These are phyloP conservation scores for Ceriops decandra DNA, from an alignment of 345 rosid genomes.

Conservation along the genomic window DNA sequence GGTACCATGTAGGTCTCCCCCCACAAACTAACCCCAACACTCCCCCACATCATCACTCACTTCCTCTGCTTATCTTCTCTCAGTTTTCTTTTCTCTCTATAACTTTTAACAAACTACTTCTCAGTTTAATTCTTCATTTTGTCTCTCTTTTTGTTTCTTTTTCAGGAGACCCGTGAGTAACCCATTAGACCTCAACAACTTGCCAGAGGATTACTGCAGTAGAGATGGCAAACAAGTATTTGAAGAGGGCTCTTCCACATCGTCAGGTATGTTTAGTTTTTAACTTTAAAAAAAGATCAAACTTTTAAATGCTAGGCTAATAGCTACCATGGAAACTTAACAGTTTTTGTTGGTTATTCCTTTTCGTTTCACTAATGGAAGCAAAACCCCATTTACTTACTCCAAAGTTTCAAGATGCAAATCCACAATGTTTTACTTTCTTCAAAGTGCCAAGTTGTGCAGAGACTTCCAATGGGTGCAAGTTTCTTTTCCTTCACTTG, in stretches of 20 bases:
- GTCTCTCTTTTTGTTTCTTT: slow-evolving; percentile 8
- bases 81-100: not conserved
- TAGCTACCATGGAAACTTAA: too few species aligned
- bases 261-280: slow-evolving; percentile 43
- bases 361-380: not conserved
- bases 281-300: too few species aligned
- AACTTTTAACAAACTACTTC: not conserved
- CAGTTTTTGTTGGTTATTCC: too few species aligned
- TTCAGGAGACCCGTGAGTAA: slow-evolving; percentile 75
- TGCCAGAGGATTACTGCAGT: slow-evolving; percentile 66
- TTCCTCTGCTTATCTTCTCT: not conserved
- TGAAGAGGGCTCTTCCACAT: slow-evolving; percentile 61
- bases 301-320: too few species aligned
- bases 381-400: not conserved
- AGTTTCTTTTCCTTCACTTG: not conserved
- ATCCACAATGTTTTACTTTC: not conserved
- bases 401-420: not conserved
- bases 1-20: slow-evolving; percentile 72
- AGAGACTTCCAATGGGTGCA: not conserved
- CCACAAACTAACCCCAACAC: not conserved
- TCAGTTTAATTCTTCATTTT: slow-evolving; percentile 11
- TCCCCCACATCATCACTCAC: slow-evolving; percentile 7
- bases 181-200: slow-evolving; percentile 94
- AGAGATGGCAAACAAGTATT: slow-evolving; percentile 52
- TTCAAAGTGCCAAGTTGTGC: not conserved